A percentile compares a stretch with the other conserved stretches of the same genome.
phyloP scores from a whole-genome alignment of 108 stramenopile species.

The Nannochloropsis gaditana region DNA sequence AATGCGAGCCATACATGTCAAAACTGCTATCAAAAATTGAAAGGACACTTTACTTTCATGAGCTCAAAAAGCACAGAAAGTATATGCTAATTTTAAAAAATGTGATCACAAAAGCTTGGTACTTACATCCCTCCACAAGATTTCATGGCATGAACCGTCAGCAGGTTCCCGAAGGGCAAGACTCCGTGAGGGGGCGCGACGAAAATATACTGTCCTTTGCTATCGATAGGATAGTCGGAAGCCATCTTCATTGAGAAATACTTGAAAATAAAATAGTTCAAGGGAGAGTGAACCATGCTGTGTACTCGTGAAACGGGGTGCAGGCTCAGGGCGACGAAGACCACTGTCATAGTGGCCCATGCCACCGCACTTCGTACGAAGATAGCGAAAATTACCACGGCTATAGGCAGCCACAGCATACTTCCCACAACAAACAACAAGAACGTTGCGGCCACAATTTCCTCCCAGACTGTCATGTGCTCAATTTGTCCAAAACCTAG shows the following conservation, averaged over 20 bases:
- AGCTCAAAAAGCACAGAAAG: no score
- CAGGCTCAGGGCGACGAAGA: neutral
- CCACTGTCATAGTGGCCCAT: neutral
- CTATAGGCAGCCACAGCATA: neutral
- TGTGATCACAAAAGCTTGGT: neutral
- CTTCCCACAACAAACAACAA: neutral
- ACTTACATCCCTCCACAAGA: constrained; percentile 24
- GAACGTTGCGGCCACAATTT: neutral
- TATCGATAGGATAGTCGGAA: constrained; percentile 8
- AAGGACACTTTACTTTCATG: no score
- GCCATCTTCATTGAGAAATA: constrained; percentile 28
- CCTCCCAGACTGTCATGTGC: neutral
- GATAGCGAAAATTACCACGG: neutral
- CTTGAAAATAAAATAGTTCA: neutral
- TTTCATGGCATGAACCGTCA: constrained; percentile 34
- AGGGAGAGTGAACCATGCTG: neutral
- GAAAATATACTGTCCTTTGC: constrained; percentile 23
- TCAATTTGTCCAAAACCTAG: neutral
- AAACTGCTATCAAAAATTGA: neutral
- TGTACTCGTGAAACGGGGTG: neutral
- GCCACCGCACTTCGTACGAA: neutral
- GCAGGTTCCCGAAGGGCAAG: constrained; percentile 36
- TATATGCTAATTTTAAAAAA: neutral
- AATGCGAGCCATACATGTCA: neutral
- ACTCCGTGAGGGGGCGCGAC: constrained; percentile 37